These are phyloP conservation scores for Myochromella boudieri DNA, from an alignment of 768 basidiomycete genomes.

Conservation along the genomic window DNA sequence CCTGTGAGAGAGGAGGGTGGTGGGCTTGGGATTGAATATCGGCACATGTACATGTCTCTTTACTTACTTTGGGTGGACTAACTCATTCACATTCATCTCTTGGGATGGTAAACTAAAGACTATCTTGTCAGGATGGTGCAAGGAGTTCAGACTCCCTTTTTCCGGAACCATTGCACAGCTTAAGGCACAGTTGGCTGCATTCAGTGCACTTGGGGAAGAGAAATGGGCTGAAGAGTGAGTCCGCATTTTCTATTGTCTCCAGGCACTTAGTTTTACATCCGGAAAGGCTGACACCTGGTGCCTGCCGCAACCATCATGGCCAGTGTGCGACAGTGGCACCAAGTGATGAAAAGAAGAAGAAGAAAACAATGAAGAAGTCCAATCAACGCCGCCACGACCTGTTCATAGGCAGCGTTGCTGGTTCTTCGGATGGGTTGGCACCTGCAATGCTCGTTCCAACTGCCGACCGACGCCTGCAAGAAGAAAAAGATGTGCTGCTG, in stretches of 20 bases:
- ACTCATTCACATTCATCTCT: too few relatives aligned
- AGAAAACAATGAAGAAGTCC: slow-evolving; percentile 2
- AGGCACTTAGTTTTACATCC: background rate
- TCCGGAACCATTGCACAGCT: slow-evolving; percentile 1
- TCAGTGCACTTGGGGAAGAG: slow-evolving; percentile 6
- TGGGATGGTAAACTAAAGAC: too few relatives aligned
- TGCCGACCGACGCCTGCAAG: background rate
- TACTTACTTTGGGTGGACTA: too few relatives aligned
- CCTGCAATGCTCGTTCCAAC: background rate
- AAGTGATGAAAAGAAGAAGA: slow-evolving; percentile 2
- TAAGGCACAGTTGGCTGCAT: slow-evolving; percentile 4
- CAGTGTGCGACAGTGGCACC: too few relatives aligned
- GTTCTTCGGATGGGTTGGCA: background rate
- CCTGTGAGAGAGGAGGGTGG: too few relatives aligned
- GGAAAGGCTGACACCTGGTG: background rate
- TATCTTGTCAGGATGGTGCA: slow-evolving; percentile 2
- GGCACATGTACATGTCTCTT: too few relatives aligned
- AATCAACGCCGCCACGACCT: slow-evolving; percentile 1
- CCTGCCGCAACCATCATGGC: slow-evolving; percentile 3
- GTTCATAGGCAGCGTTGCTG: background rate
- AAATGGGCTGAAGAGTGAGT: slow-evolving; percentile 9
- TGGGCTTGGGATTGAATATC: too few relatives aligned
- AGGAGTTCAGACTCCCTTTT: slow-evolving; percentile 3
- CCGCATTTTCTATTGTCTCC: background rate
- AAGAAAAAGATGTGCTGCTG: background rate